phyloP scores from a whole-genome alignment of 2,329 filamentous ascomycete genomes.

The Calonectria hawksworthii region DNA sequence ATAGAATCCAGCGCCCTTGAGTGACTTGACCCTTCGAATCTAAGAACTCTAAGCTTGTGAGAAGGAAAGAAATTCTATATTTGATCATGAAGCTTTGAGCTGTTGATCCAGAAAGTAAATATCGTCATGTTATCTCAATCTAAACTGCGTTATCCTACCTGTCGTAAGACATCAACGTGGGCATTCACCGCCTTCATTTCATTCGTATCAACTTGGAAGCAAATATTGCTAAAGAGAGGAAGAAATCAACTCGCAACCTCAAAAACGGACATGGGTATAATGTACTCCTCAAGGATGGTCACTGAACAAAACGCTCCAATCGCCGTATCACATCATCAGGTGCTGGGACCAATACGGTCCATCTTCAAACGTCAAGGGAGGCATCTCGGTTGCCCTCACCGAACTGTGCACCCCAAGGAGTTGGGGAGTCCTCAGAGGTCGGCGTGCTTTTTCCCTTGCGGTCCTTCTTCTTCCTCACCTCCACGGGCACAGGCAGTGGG shows the following conservation, averaged over 20 bases:
- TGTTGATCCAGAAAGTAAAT: background rate
- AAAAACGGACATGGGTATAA: conserved; percentile 28
- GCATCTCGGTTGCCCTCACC: background rate
- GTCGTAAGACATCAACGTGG: background rate
- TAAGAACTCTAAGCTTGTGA: background rate
- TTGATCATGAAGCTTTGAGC: background rate
- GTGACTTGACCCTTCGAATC: background rate
- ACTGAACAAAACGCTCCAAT: conserved; percentile 18
- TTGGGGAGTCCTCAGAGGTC: conserved; percentile 36
- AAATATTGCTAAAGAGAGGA: background rate
- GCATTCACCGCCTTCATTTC: background rate
- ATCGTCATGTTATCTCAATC: background rate
- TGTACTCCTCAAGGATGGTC: conserved; percentile 20
- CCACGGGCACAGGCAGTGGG: conserved; percentile 39
- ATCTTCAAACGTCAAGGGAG: background rate
- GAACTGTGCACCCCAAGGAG: conserved; percentile 34
- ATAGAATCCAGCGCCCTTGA: background rate
- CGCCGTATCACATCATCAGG: background rate
- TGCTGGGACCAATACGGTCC: background rate
- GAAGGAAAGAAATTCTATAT: background rate
- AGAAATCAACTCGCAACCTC: background rate
- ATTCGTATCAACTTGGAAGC: conserved; percentile 1
- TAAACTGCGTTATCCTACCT: background rate
- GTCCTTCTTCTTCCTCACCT: conserved; percentile 40
- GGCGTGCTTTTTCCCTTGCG: conserved; percentile 42